Percentiles rank a stretch among this genome's conserved stretches.
These are phyloP conservation scores for Mallotus nudiflorus DNA, from an alignment of 345 rosid species.

Conservation along the genomic window DNA sequence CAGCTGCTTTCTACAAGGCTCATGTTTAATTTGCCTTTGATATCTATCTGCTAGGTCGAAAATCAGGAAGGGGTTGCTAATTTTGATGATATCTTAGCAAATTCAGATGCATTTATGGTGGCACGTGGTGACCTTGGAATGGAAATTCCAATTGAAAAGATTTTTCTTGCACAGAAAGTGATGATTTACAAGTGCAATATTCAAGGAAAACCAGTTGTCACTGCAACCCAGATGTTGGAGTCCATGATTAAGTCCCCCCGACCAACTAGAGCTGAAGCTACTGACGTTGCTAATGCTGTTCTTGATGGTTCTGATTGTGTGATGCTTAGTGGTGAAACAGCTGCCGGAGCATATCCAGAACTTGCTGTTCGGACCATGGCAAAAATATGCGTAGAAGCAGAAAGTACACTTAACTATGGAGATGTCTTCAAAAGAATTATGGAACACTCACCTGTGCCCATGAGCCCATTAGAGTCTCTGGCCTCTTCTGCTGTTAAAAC, in stretches of 20 bases:
- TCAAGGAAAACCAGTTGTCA: conserved; percentile 85
- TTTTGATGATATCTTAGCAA: conserved; percentile 83
- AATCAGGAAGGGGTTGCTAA: conserved; percentile 99
- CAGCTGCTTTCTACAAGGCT: background rate
- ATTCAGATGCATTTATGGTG: conserved; percentile 96
- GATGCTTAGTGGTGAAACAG: conserved; percentile 97
- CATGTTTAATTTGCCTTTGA: background rate
- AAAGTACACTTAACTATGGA: conserved; percentile 82
- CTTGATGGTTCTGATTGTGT: conserved; percentile 94
- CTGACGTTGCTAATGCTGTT: conserved; percentile 97
- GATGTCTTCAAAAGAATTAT: conserved; percentile 83
- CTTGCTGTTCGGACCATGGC: conserved; percentile 92
- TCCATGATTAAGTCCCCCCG: conserved; percentile 98
- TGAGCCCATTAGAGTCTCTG: conserved; percentile 91
- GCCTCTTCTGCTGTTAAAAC: conserved; percentile 94
- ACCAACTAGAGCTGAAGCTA: conserved; percentile 97
- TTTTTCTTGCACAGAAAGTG: conserved; percentile 96
- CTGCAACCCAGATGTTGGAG: conserved; percentile 71
- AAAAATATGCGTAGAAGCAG: conserved; percentile 87
- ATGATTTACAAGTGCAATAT: conserved; percentile 98
- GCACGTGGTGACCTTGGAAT: conserved; percentile 98
- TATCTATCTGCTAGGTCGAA: conserved; percentile 56
- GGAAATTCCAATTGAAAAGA: conserved; percentile 98
- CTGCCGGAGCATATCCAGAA: conserved; percentile 98
- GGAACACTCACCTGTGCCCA: conserved; percentile 85